Base-by-base conservation (phyloP, 371 early-diverging fungal genomes). In the Syncephalastrum contaminatum region DNA sequence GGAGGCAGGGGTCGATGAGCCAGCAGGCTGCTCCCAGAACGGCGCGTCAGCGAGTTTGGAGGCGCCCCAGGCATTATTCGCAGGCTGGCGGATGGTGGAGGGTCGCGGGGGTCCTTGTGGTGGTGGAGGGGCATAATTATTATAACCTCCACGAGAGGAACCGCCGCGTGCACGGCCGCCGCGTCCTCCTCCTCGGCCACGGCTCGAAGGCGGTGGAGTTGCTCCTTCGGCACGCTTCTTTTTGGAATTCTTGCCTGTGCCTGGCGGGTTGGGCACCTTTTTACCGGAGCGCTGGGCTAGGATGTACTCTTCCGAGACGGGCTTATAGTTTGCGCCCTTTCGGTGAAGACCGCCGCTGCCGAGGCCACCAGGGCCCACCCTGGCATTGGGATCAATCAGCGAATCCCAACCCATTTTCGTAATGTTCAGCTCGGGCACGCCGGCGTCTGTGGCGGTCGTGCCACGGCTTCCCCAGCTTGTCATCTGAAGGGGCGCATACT, bases 301-400 rank as follows among this genome's bases (percentile, higher is more conserved):
- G 56, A 79, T 79, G 14, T 24, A 27, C 19, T 66, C 56, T 43
- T 79, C 80, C 21, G 73, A 73, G 10, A 79, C 64, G n/a, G 80
- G 80, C 8, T 61, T 67, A 16, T 68, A 79, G 30, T 79, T 79
- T 0, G 27, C 58, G 36, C 80, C 80, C 48, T 62, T 60, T 42
- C 80, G 65, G 51, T 79, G 75, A n/a, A 79, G 58, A 39, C 70
- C 69, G 16, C 80, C 80, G 39, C 68, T 60, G 21, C 80, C 80
- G 18, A 79, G 22, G 47, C 73, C 75, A 46, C 60, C 63, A 5
- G 70, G 54, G 25, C 62, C 64, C 1, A 75, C 18, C 47, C 73
- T 71, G 41, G 67, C 63, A 21, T 55, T 68, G 7, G 75, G 75
- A 59, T 79, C 80, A 25, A 69, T 60, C 14, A 79, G 60, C 4